Percentiles rank a stretch among this genome's conserved stretches.
Conservation (phyloP, 257 asterid species). For the Cruciata laevipes region DNA sequence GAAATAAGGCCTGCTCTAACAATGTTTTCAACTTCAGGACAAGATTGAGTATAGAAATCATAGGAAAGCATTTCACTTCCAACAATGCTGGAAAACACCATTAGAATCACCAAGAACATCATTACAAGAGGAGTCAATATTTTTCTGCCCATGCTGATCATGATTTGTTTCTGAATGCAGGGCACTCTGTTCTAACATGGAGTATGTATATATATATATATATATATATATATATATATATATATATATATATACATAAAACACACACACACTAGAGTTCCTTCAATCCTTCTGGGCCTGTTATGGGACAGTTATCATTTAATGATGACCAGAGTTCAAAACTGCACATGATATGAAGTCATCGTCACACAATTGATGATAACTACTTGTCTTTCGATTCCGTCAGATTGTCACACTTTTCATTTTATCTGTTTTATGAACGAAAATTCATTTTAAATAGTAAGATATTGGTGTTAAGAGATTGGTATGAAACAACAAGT, state of each 20-base stretch:
- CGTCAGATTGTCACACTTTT: not conserved
- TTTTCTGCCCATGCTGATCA: constrained; percentile 5
- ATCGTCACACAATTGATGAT: not conserved
- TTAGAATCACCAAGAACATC: constrained; percentile 2
- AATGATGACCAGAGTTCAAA: not conserved
- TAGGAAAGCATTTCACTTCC: constrained; percentile 18
- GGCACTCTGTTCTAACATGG: not conserved
- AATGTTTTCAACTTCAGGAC: constrained; percentile 38
- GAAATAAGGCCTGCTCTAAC: constrained; percentile 29
- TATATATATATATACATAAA: not conserved
- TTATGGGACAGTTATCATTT: not conserved
- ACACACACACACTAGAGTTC: not conserved
- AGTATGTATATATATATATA: not conserved
- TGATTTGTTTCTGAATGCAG: not conserved
- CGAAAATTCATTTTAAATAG: too few relatives aligned
- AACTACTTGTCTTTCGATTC: too few relatives aligned
- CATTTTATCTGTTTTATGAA: too few relatives aligned
- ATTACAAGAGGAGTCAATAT: constrained; percentile 2
- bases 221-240: not conserved
- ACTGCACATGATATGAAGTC: not conserved
- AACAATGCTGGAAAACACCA: constrained; percentile 8
- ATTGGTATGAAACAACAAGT: not conserved
- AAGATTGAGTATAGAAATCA: constrained; percentile 26
- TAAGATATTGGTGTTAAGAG: too few relatives aligned
- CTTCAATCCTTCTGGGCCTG: not conserved